Conservation (phyloP, 176 grass and related monocot genomes). For the Phoenix dactylifera region DNA sequence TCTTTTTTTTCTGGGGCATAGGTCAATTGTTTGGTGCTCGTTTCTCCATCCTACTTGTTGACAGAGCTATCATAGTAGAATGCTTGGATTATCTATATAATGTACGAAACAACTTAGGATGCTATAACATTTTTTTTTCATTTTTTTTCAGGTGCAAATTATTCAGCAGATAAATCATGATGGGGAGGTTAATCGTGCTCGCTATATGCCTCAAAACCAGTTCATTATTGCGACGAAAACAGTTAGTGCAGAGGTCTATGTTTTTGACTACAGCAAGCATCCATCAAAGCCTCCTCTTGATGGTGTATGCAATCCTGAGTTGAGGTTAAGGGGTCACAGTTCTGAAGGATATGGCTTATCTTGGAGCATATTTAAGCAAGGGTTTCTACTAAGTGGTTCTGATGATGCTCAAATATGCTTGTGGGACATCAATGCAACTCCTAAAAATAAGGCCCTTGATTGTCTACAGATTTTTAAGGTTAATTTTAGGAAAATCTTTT, state of each 20-base stretch:
- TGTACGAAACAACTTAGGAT: too few relatives aligned
- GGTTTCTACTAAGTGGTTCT: conserved; percentile 90
- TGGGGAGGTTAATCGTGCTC: conserved; percentile 88
- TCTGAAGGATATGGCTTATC: conserved; percentile 99
- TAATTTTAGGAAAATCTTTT: not conserved
- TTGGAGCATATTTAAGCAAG: conserved; percentile 95
- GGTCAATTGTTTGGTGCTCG: too few relatives aligned
- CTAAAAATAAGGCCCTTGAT: conserved; percentile 81
- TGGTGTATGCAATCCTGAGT: conserved; percentile 90
- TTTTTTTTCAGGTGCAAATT: conserved; percentile 74
- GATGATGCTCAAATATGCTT: conserved; percentile 96
- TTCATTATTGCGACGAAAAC: conserved; percentile 98
- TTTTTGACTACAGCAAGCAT: conserved; percentile 98
- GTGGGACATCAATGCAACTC: conserved; percentile 74
- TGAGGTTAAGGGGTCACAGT: conserved; percentile 81
- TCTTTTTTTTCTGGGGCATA: too few relatives aligned
- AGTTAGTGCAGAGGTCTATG: conserved; percentile 92
- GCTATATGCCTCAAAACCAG: conserved; percentile 97
- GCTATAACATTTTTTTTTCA: not conserved
- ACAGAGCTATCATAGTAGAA: too few relatives aligned
- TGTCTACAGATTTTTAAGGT: conserved; percentile 95
- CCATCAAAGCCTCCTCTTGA: conserved; percentile 91
- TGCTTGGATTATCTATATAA: too few relatives aligned
- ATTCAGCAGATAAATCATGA: conserved; percentile 99
- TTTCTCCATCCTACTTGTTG: too few relatives aligned